Evolutionary conservation across 2,329 filamentous ascomycete genomes (phyloP), one percentile per base, ranked within the genome.

Genomic region (Aspergillus udagawae): DNA sequence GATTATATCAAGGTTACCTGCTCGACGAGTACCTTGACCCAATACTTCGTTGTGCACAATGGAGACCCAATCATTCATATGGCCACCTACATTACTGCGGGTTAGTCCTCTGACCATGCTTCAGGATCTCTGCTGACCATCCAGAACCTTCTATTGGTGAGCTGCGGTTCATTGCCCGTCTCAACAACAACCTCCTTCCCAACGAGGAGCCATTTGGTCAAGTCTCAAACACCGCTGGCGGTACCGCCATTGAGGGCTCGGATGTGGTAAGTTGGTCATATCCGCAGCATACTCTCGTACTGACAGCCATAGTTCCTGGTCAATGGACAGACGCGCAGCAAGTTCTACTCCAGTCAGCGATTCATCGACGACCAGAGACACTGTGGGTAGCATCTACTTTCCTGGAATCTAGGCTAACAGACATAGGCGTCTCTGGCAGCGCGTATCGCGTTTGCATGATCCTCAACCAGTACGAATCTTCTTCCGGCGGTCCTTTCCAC

Each of bases 271-370:
- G 65, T 38, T 65, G 10, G 21, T 14, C 41, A 2, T 5, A 6
- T 21, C 42, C 7, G 12, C 10, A 42, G 29, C 14, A 38, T 38
- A 7, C 32, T 6, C 14, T 7, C 32, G 14, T 8, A 4, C 49
- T 63, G 14, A 60, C 41, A 29, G 6, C 0, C 10, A 21, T 47
- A 70, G 59, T 89, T 82, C 65, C 58, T 85, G 8, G 83, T 89
- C 48, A 72, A 77, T 60, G 82, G 84, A 23, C 76, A 89, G 68
- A 89, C 86, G 0, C 81, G 86, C 42, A 85, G 82, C 72, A 89
- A 89, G 70, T 89, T 89, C 76, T 89, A 86, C 74, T 87, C 84
- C 1, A 85, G 83, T 57, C 78, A 86, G 60, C 80, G 86, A n/a
- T 89, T 87, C 72, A 88, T 89, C 66, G 86, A 89, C 67, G 85